Evolutionary conservation across 768 basidiomycete genomes (phyloP).

Genomic region (Pleurotus pulmonarius): DNA sequence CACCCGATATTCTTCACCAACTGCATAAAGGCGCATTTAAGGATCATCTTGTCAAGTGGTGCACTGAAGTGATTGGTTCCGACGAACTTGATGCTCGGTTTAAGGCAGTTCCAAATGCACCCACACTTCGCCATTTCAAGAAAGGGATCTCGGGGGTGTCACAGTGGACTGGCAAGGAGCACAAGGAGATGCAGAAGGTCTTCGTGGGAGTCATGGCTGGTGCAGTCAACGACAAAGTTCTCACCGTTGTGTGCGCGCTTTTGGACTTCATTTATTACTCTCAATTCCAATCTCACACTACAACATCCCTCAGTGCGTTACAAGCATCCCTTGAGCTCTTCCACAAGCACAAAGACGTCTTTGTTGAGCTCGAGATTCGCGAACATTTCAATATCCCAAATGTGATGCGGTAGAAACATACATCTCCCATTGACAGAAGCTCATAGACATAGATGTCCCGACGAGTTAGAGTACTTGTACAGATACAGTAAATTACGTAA

Average conservation of each 20-base stretch:
- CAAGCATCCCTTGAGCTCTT: slow-evolving; percentile 16
- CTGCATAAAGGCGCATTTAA: slow-evolving; percentile 45
- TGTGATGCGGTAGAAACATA: too few species aligned
- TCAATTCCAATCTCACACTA: slow-evolving; percentile 10
- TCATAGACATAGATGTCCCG: too few species aligned
- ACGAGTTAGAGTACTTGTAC: too few species aligned
- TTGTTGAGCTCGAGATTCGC: slow-evolving; percentile 17
- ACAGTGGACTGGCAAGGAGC: slow-evolving; percentile 35
- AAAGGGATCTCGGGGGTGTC: slow-evolving; percentile 34
- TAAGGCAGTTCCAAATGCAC: slow-evolving; percentile 19
- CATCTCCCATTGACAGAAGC: too few species aligned
- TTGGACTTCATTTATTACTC: slow-evolving; percentile 22
- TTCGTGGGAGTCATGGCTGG: slow-evolving; percentile 25
- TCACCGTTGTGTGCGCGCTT: slow-evolving; percentile 9
- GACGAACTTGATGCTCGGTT: slow-evolving; percentile 30
- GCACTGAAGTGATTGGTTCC: slow-evolving; percentile 11
- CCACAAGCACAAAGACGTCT: slow-evolving; percentile 21
- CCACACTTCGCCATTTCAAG: slow-evolving; percentile 29
- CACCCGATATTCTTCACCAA: slow-evolving; percentile 41
- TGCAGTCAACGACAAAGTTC: not conserved
- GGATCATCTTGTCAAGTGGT: slow-evolving; percentile 37
- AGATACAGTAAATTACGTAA: too few species aligned
- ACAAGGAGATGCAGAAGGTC: slow-evolving; percentile 29
- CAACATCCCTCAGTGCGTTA: slow-evolving; percentile 13
- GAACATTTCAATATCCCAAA: slow-evolving; percentile 30